phyloP scores from a whole-genome alignment of 2,329 filamentous ascomycete genomes.

The Nemania sp. region DNA sequence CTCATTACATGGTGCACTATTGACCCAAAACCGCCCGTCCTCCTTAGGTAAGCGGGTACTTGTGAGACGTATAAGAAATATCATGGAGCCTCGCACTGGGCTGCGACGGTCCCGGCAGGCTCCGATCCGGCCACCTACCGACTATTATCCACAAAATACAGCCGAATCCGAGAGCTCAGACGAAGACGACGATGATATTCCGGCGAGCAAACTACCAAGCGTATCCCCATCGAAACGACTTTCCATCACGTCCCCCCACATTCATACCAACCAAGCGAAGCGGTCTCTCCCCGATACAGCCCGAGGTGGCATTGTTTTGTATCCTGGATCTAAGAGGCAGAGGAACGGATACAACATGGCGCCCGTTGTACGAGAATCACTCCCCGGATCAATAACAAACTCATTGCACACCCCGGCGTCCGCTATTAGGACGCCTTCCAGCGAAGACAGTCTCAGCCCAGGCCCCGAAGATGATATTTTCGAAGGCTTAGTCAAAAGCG shows the following conservation, averaged over 20 bases:
- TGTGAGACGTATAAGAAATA: slow-evolving; percentile 12
- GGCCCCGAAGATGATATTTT: slow-evolving; percentile 38
- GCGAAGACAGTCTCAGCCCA: slow-evolving; percentile 17
- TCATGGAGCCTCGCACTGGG: slow-evolving; percentile 39
- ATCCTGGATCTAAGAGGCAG: slow-evolving; percentile 39
- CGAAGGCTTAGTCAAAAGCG: slow-evolving; percentile 38
- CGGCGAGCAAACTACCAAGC: slow-evolving; percentile 24
- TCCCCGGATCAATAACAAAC: slow-evolving; percentile 17
- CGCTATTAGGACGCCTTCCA: not conserved
- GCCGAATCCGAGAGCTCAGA: slow-evolving; percentile 40
- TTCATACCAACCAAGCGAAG: slow-evolving; percentile 22
- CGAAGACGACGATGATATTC: slow-evolving; percentile 46
- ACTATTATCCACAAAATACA: slow-evolving; percentile 9
- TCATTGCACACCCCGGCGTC: not conserved
- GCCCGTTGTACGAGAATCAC: slow-evolving; percentile 4
- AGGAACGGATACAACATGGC: slow-evolving; percentile 36
- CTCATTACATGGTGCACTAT: not conserved
- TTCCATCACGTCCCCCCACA: slow-evolving; percentile 3
- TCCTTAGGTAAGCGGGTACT: not conserved
- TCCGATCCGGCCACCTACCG: slow-evolving; percentile 10
- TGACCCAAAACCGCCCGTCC: not conserved
- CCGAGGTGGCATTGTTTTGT: slow-evolving; percentile 31
- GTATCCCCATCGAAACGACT: slow-evolving; percentile 38
- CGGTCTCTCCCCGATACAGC: slow-evolving; percentile 25
- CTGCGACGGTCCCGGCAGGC: slow-evolving; percentile 13